Conservation (phyloP, 2,329 filamentous ascomycete genomes). For the Penicillium sp. region DNA sequence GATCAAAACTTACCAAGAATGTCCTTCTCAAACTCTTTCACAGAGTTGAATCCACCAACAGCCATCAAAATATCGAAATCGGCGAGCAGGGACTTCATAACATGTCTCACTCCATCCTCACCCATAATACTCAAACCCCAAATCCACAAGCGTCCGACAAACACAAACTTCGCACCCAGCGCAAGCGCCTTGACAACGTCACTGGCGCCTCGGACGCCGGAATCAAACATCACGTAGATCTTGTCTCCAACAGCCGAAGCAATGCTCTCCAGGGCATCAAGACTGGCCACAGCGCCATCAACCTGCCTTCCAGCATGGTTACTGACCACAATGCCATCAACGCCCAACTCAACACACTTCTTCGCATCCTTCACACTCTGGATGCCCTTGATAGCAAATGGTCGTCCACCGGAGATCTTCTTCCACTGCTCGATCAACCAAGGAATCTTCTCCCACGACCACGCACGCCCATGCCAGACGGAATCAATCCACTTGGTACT, state of each 20-base stretch:
- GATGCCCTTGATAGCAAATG: constrained; percentile 64
- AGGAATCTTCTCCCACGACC: constrained; percentile 61
- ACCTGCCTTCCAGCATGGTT: constrained; percentile 68
- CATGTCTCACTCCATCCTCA: constrained; percentile 56
- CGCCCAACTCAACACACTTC: constrained; percentile 54
- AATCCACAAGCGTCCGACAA: constrained; percentile 57
- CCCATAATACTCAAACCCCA: constrained; percentile 58
- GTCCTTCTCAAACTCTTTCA: constrained; percentile 49
- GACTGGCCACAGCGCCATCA: constrained; percentile 55
- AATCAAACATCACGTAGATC: constrained; percentile 56
- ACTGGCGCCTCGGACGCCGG: constrained; percentile 52
- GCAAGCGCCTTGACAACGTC: constrained; percentile 59
- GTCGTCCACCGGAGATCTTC: constrained; percentile 52
- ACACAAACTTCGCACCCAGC: constrained; percentile 58
- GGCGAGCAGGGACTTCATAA: constrained; percentile 57
- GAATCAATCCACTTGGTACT: constrained; percentile 60
- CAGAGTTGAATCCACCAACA: constrained; percentile 51
- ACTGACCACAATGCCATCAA: constrained; percentile 63
- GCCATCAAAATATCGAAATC: constrained; percentile 61
- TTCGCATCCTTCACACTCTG: constrained; percentile 61
- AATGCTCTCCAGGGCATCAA: constrained; percentile 58
- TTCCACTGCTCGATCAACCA: constrained; percentile 60
- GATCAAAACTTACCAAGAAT: constrained; percentile 27
- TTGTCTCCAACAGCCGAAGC: constrained; percentile 49
- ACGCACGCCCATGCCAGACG: constrained; percentile 59